Base-by-base conservation (phyloP, 2,329 filamentous ascomycete species). In the Nigrospora sphaerica region DNA sequence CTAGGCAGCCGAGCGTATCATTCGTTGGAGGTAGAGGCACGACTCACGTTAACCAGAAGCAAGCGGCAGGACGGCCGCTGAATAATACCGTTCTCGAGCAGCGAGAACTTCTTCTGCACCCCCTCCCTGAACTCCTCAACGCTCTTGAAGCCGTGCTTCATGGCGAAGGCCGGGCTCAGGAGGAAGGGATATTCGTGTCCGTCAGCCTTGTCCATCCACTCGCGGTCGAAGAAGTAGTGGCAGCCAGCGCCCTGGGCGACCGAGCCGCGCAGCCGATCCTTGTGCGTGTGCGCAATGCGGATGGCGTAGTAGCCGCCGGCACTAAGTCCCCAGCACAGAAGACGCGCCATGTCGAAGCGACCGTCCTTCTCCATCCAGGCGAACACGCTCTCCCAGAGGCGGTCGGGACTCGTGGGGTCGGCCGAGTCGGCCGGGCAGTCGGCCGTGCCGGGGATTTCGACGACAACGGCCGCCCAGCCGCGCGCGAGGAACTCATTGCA, bases 281-380 rank as follows among this genome's bases (percentile, higher is more conserved):
- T 65, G 59, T 86, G 83, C n/a, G 81, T 86, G 61, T 85, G 80
- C 39, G 83, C 82, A n/a, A 80, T 71, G 16, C 83, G 75, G 34
- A 82, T 70, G 17, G 83, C 82, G 62, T 86, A 85, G 69, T 85
- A 86, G 0, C 83, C 83, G 31, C 83, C 83, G 0, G 76, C 72
- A 52, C 77, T 82, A 32, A 86, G 64, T 0, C 83, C 83, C 82
- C 83, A 86, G 40, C 73, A 77, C 49, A 81, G 62, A 9, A 87
- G 64, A 32, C 70, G 72, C 2, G 57, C 54, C 71, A 76, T 76
- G 58, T 86, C 74, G 54, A 85, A 80, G 6, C 63, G 56, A 0
- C 62, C 60, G 45, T 74, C 62, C 4, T 55, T 45, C 3, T 55
- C 58, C 64, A 81, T 75, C 75, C 81, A 86, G 32, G 74, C 73